These are phyloP conservation scores for Cornus controversa DNA, from an alignment of 148 eudicot genomes.

Conservation along the genomic window DNA sequence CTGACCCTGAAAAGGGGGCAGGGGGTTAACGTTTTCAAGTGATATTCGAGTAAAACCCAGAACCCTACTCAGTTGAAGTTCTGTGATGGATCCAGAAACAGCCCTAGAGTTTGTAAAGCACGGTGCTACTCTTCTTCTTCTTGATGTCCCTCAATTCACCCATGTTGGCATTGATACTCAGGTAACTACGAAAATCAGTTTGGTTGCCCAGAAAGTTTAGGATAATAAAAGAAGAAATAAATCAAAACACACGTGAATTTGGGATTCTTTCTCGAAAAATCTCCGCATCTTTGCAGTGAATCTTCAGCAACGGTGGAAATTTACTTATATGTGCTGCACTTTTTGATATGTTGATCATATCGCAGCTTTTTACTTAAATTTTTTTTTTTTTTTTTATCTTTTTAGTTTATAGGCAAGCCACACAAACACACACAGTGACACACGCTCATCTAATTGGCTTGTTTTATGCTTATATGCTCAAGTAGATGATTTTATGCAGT, in stretches of 20 bases:
- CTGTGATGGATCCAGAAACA: conserved; percentile 63
- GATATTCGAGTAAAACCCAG: neutral
- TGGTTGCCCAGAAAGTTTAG: neutral
- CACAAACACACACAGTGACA: no score
- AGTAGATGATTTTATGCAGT: no score
- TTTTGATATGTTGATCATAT: neutral
- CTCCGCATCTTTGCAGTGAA: no score
- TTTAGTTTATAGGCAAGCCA: no score
- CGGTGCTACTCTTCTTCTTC: conserved; percentile 70
- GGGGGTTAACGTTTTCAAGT: no score
- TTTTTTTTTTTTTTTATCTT: no score
- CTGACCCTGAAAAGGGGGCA: no score
- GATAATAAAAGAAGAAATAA: no score
- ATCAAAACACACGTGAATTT: neutral
- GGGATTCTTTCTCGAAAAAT: no score
- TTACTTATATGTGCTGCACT: neutral
- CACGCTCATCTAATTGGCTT: no score
- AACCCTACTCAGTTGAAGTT: neutral
- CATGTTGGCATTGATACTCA: conserved; percentile 88
- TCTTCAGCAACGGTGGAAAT: no score
- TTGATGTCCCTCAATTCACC: conserved; percentile 83
- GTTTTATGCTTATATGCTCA: no score
- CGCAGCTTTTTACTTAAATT: neutral
- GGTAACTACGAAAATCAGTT: conserved; percentile 27
- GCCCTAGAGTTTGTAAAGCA: conserved; percentile 66